Evolutionary conservation across 495 filamentous ascomycete genomes (phyloP), one percentile per base, ranked within the genome.

Genomic region (Tuber microsphaerosporum): DNA sequence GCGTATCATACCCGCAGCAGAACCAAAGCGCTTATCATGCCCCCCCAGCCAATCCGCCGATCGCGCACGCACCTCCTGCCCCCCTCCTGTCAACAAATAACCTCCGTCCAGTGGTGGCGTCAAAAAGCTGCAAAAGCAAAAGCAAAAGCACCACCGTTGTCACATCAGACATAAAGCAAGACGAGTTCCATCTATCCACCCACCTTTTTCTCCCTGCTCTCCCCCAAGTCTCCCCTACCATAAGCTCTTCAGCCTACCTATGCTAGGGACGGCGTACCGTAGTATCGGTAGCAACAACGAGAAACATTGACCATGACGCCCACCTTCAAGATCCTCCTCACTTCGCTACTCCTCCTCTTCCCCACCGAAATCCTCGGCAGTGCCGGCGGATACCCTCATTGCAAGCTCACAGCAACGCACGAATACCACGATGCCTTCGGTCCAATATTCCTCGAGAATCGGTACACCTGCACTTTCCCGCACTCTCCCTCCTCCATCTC

Each of bases 401-500:
- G 81, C 71, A 74, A 73, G 7, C 72, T 73, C 46, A 74, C 72
- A 31, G 72, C 61, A 26, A 65, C 75, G n/a, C 31, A 78, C 37
- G 80, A 78, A 17, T 82, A 82, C 75, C 1, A 69, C 26, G 75
- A 80, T 46, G 9, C 17, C 37, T 82, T 42, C 26, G 78, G 75
- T 41, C 81, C 81, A 20, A 19, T 82, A n/a, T 82, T 82, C 70
- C 17, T 39, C 39, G 81, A 82, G 74, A 73, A 82, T 42, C 72
- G 72, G 48, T 82, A 82, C 51, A 2, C 72, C 65, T 82, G 81
- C 74, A 87, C 74, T 51, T 76, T 80, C 77, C 85, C 84, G 73
- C 80, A 87, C 87, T 70, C 87, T 85, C 76, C 84, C 82, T 75
- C 86, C 86, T n/a, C 71, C 39, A 39, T 39, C 43, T 31, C 75